Conservation (phyloP, 257 asterid genomes). For the Rehmannia glutinosa region DNA sequence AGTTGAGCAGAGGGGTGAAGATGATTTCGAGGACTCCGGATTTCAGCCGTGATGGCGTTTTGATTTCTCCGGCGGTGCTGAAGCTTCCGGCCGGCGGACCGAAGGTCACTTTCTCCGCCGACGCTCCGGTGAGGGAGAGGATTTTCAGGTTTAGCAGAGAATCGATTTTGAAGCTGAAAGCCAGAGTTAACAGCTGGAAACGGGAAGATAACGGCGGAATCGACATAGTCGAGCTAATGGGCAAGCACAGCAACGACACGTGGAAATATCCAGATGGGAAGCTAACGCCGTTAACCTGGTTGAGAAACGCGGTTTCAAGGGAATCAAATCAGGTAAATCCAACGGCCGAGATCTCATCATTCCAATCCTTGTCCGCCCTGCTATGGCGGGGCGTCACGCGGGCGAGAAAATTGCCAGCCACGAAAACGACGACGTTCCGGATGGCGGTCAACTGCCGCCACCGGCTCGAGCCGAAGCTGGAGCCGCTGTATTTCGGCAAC, state of each 20-base stretch:
- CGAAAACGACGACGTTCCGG: constrained; percentile 46
- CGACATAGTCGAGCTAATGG: constrained; percentile 49
- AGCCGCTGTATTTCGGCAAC: constrained; percentile 53
- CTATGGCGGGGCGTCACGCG: constrained; percentile 59
- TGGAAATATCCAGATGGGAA: constrained; percentile 18
- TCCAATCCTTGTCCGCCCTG: constrained; percentile 52
- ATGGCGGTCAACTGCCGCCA: constrained; percentile 67
- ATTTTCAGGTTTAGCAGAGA: constrained; percentile 60
- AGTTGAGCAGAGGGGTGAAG: constrained; percentile 23
- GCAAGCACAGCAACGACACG: constrained; percentile 51
- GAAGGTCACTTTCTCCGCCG: constrained; percentile 38
- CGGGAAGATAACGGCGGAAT: constrained; percentile 27
- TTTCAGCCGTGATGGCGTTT: constrained; percentile 51
- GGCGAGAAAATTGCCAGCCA: constrained; percentile 39
- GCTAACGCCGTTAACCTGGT: constrained; percentile 26
- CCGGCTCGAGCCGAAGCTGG: constrained; percentile 50
- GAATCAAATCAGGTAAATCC: neutral
- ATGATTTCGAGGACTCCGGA: constrained; percentile 39
- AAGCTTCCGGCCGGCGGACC: constrained; percentile 52
- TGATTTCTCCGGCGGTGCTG: constrained; percentile 51
- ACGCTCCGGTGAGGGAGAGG: constrained; percentile 56
- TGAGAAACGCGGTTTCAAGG: constrained; percentile 24
- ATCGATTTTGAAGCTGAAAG: constrained; percentile 51
- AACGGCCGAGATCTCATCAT: constrained; percentile 47
- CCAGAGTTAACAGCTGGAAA: constrained; percentile 17